A percentile compares a stretch with the other conserved stretches of the same genome.
Evolutionary conservation across 441 rosid species (phyloP).

Genomic region (Macaranga tanarius): DNA sequence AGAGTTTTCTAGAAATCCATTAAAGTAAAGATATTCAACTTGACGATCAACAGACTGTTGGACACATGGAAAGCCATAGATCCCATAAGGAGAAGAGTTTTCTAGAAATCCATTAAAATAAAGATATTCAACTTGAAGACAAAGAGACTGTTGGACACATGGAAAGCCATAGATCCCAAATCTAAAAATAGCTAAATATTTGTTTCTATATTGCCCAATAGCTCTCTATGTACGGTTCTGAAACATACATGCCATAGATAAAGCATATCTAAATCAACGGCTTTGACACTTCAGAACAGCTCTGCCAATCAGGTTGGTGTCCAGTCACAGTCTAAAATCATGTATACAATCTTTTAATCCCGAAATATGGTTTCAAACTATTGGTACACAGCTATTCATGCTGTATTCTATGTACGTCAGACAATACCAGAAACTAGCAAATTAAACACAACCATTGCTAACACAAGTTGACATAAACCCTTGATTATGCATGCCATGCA

Average conservation of each 20-base stretch:
- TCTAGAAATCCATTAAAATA: not conserved
- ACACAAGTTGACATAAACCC: not conserved
- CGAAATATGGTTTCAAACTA: not conserved
- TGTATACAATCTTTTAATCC: not conserved
- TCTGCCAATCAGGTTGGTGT: not conserved
- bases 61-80: constrained; percentile 5
- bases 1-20: not conserved
- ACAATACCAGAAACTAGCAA: not conserved
- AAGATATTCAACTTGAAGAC: constrained; percentile 6
- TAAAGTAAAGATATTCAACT: constrained; percentile 3
- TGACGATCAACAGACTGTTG: not conserved
- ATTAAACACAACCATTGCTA: not conserved
- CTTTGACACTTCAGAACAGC: not conserved
- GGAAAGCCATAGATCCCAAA: constrained; percentile 8
- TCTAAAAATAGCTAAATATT: constrained; percentile 4
- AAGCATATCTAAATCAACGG: not conserved
- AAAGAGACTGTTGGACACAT: constrained; percentile 3
- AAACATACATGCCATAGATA: not conserved
- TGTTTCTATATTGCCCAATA: not conserved
- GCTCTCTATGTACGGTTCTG: not conserved
- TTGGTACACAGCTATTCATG: not conserved
- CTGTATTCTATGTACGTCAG: not conserved
- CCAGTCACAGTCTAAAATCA: not conserved
- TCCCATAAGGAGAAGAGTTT: constrained; percentile 8
- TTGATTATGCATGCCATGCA: not conserved